Conservation (phyloP, 495 filamentous ascomycete genomes). For the Aspergillus diversus region DNA sequence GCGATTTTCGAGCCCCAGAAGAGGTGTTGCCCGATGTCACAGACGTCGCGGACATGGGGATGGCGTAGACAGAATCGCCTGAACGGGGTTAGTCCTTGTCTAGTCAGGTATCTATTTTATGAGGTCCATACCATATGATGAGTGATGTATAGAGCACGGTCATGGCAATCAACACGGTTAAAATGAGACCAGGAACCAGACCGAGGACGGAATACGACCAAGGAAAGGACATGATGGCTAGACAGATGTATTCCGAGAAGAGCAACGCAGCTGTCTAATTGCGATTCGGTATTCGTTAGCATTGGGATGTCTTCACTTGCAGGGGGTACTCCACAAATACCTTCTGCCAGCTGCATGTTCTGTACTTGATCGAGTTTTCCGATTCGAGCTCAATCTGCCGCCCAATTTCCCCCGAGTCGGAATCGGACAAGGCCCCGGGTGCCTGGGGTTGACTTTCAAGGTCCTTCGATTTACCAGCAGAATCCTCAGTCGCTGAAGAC, state of each 20-base stretch:
- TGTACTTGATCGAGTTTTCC: constrained; percentile 80
- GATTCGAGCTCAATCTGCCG: constrained; percentile 79
- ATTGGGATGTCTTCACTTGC: not conserved
- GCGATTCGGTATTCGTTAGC: not conserved
- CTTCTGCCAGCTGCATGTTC: constrained; percentile 91
- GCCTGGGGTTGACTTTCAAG: constrained; percentile 37
- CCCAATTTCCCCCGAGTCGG: constrained; percentile 53
- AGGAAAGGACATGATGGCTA: constrained; percentile 94
- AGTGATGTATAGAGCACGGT: constrained; percentile 86
- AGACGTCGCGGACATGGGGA: constrained; percentile 86
- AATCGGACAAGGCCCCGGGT: constrained; percentile 33
- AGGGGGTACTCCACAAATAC: constrained; percentile 38
- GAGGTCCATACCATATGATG: constrained; percentile 64
- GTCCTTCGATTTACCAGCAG: constrained; percentile 39
- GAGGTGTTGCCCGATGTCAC: constrained; percentile 87
- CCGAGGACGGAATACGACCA: constrained; percentile 87
- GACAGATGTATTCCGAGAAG: constrained; percentile 90
- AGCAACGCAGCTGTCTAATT: constrained; percentile 77
- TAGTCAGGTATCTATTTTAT: constrained; percentile 8
- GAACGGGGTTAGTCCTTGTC: constrained; percentile 11
- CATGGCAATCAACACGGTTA: constrained; percentile 74
- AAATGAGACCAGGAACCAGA: constrained; percentile 81
- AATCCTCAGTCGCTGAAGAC: constrained; percentile 33
- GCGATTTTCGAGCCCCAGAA: constrained; percentile 79
- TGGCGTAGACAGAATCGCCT: constrained; percentile 86